Conservation (phyloP, 73 alveolate species). For the Durusdinium trenchii region DNA sequence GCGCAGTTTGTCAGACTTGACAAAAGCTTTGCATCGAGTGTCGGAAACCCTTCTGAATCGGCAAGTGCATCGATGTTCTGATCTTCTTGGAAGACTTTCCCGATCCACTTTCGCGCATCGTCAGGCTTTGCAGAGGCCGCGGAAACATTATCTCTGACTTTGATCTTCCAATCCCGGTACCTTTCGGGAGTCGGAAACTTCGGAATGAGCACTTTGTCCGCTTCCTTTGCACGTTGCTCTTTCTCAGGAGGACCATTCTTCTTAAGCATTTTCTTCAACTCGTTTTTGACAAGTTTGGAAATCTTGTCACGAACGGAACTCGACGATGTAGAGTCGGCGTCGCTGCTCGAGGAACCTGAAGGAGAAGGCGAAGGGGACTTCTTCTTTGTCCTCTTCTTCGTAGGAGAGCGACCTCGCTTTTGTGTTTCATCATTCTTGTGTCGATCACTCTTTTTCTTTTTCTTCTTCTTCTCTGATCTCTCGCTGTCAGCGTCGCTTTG, state of each 20-base stretch:
- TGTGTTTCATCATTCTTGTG: background rate
- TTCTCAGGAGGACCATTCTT: background rate
- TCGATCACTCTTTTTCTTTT: background rate
- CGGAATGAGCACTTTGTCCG: constrained; percentile 4
- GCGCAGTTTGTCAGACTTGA: background rate
- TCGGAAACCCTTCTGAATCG: background rate
- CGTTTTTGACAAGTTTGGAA: background rate
- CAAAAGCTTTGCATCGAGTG: background rate
- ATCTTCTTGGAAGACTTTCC: background rate
- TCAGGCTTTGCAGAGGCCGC: too few relatives aligned
- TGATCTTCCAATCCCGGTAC: too few relatives aligned
- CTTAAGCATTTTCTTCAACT: background rate
- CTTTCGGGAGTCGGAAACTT: background rate
- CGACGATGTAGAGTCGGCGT: too few relatives aligned
- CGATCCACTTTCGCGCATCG: too few relatives aligned
- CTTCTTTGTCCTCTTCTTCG: too few relatives aligned
- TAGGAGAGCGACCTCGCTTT: background rate
- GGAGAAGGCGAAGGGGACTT: too few relatives aligned
- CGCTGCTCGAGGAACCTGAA: too few relatives aligned
- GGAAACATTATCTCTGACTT: too few relatives aligned
- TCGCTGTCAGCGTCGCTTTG: background rate
- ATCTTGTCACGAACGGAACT: background rate
- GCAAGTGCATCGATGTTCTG: background rate
- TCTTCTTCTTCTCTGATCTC: background rate
- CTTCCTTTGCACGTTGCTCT: background rate